phyloP scores from a whole-genome alignment of 192 early-diverging fungal genomes.

The Dissophora globulifera region DNA sequence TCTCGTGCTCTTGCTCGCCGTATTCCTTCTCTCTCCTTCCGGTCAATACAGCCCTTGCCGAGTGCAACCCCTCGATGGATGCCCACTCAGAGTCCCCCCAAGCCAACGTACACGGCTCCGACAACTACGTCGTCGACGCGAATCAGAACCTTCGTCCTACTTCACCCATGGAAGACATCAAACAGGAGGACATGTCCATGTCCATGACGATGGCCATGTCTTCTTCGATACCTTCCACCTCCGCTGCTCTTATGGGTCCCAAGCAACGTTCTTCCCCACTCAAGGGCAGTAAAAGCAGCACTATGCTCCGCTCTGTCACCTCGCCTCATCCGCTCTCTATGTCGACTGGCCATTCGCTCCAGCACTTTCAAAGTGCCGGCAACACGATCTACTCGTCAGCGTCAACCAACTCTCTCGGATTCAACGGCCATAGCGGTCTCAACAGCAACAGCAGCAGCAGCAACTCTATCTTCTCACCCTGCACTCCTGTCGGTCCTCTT shows the following conservation, averaged over 20 bases:
- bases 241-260: slow-evolving; percentile 6
- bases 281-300: slow-evolving; percentile 45
- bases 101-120: slow-evolving; percentile 3
- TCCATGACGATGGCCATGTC: slow-evolving; percentile 17
- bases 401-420: slow-evolving; percentile 6
- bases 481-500: slow-evolving; percentile 26
- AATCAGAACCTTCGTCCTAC: slow-evolving; percentile 9
- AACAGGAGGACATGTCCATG: slow-evolving; percentile 33
- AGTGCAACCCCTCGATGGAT: slow-evolving; percentile 30
- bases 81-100: slow-evolving; percentile 14
- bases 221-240: neutral
- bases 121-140: slow-evolving; percentile 5
- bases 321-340: slow-evolving; percentile 37
- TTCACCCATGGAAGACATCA: slow-evolving; percentile 32
- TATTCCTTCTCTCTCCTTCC: neutral
- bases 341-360: slow-evolving; percentile 28
- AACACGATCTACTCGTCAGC: slow-evolving; percentile 22
- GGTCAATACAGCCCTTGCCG: slow-evolving; percentile 10
- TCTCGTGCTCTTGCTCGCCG: no score
- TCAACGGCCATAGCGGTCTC: slow-evolving; percentile 7
- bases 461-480: slow-evolving; percentile 13
- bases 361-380: slow-evolving; percentile 39
- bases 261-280: slow-evolving; percentile 23
- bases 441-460: slow-evolving; percentile 14
- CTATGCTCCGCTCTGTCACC: slow-evolving; percentile 37